These are phyloP conservation scores for Colletotrichum orbiculare DNA, from an alignment of 2,329 filamentous ascomycete genomes.

Conservation along the genomic window DNA sequence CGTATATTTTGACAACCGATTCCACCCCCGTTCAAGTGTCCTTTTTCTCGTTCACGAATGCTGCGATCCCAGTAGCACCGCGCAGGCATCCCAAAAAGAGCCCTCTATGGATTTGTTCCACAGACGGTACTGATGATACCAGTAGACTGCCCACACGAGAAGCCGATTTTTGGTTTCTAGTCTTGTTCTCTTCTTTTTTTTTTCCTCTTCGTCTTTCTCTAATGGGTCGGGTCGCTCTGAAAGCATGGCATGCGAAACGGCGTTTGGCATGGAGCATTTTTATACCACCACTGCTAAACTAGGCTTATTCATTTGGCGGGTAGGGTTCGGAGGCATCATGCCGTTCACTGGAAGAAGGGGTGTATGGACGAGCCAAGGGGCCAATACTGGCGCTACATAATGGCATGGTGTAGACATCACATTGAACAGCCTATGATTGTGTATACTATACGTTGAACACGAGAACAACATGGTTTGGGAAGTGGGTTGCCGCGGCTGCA, in stretches of 20 bases:
- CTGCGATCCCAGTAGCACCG: constrained; percentile 11
- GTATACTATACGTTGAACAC: constrained; percentile 37
- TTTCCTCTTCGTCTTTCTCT: constrained; percentile 36
- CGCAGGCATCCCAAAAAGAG: constrained; percentile 17
- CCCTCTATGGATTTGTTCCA: constrained; percentile 24
- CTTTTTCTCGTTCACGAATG: constrained; percentile 1
- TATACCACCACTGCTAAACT: constrained; percentile 33
- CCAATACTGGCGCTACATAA: constrained; percentile 27
- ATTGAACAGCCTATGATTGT: constrained; percentile 38
- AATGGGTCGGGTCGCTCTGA: constrained; percentile 34
- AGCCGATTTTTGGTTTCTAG: constrained; percentile 20
- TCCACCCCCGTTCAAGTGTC: constrained; percentile 8
- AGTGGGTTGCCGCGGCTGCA: neutral
- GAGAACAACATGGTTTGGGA: constrained; percentile 22
- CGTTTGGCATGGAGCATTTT: constrained; percentile 39
- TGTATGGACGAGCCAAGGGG: constrained; percentile 4
- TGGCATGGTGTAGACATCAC: constrained; percentile 38
- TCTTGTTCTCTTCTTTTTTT: constrained; percentile 6
- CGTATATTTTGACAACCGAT: constrained; percentile 6
- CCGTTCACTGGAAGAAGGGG: constrained; percentile 8
- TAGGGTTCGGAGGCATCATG: constrained; percentile 15
- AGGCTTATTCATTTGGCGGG: constrained; percentile 24
- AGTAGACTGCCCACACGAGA: constrained; percentile 24
- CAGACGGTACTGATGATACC: constrained; percentile 31
- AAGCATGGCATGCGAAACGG: constrained; percentile 38